phyloP scores from a whole-genome alignment of 2,329 filamentous ascomycete genomes.

The Phaeosphaeriaceae sp. region DNA sequence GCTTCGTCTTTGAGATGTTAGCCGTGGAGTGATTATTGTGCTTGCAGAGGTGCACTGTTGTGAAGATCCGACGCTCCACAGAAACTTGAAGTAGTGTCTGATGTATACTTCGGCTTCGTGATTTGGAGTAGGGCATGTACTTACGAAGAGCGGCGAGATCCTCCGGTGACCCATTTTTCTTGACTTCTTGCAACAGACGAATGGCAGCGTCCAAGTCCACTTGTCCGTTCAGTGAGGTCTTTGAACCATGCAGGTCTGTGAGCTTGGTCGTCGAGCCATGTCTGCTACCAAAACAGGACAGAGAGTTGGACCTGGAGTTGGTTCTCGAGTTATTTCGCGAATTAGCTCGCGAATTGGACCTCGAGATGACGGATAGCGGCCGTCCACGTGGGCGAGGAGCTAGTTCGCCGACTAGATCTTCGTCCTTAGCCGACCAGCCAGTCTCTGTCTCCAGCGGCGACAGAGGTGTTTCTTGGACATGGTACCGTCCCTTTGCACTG shows the following conservation, averaged over 20 bases:
- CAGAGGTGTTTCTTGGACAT: conserved; percentile 38
- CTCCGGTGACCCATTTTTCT: conserved; percentile 57
- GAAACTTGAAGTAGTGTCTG: background rate
- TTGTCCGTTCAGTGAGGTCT: conserved; percentile 37
- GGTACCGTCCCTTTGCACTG: conserved; percentile 36
- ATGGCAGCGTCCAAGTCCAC: conserved; percentile 57
- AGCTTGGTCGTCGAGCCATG: conserved; percentile 33
- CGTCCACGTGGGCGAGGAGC: conserved; percentile 33
- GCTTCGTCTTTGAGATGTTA: conserved; percentile 38
- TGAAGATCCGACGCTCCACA: background rate
- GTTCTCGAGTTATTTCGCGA: conserved; percentile 32
- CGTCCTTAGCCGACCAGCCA: conserved; percentile 28
- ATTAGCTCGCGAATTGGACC: conserved; percentile 31
- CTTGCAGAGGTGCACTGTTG: background rate
- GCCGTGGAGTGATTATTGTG: background rate
- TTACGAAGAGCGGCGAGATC: conserved; percentile 55
- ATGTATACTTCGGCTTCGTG: background rate
- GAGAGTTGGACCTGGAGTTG: conserved; percentile 30
- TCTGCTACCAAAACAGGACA: conserved; percentile 33
- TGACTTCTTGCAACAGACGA: conserved; percentile 55
- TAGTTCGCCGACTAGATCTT: conserved; percentile 27
- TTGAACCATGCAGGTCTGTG: conserved; percentile 32
- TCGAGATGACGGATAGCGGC: conserved; percentile 33
- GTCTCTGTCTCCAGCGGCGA: conserved; percentile 35
- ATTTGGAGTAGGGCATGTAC: conserved; percentile 8